Conservation (phyloP, 805 yeast species). For the Metschnikowia picachoensis region DNA sequence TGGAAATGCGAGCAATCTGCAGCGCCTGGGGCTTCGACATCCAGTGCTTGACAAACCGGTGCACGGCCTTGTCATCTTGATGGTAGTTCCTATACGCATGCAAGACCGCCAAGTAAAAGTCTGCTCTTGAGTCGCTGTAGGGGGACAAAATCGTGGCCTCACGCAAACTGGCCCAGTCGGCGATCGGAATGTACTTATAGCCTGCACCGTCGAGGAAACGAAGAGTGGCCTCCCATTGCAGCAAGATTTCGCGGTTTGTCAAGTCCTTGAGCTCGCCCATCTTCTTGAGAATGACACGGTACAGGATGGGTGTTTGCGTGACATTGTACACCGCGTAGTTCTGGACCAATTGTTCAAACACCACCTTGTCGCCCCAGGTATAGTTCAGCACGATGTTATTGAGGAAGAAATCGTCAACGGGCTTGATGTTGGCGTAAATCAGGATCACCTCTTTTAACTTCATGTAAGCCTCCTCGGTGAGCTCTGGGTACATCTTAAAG, state of each 20-base stretch:
- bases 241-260: slow-evolving; percentile 47
- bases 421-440: slow-evolving; percentile 52
- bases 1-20: slow-evolving; percentile 22
- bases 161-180: slow-evolving; percentile 81
- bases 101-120: slow-evolving; percentile 16
- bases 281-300: slow-evolving; percentile 69
- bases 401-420: slow-evolving; percentile 76
- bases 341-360: slow-evolving; percentile 58
- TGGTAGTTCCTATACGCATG: slow-evolving; percentile 33
- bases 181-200: slow-evolving; percentile 65
- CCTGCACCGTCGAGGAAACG: slow-evolving; percentile 47
- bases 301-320: slow-evolving; percentile 62
- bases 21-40: slow-evolving; percentile 23
- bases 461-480: slow-evolving; percentile 51
- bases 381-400: slow-evolving; percentile 69
- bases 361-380: slow-evolving; percentile 63
- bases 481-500: slow-evolving; percentile 52
- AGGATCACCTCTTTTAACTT: slow-evolving; percentile 55
- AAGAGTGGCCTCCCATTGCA: slow-evolving; percentile 53
- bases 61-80: slow-evolving; percentile 33
- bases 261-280: slow-evolving; percentile 60
- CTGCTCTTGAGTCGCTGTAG: slow-evolving; percentile 37
- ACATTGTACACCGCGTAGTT: slow-evolving; percentile 57
- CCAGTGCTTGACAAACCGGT: slow-evolving; percentile 31
- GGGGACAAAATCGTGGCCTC: slow-evolving; percentile 62